A percentile compares a stretch with the other conserved stretches of the same genome.
These are phyloP conservation scores for Pleurotus tuber-regium DNA, from an alignment of 768 basidiomycete genomes.

Conservation along the genomic window DNA sequence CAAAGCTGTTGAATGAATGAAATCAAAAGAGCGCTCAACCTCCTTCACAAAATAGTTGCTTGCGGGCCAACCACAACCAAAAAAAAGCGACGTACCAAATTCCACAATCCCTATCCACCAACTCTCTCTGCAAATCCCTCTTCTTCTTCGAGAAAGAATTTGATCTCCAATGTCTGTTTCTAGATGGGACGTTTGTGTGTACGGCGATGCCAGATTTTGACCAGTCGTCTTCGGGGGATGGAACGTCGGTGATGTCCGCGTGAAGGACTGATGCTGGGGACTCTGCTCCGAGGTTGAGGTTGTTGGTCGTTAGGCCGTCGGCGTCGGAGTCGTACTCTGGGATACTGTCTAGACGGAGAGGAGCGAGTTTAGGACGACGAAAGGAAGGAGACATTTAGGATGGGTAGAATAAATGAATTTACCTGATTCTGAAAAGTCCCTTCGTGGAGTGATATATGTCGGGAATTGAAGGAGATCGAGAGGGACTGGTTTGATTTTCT, in stretches of 20 bases:
- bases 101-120: slow-evolving; percentile 19
- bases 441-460: neutral
- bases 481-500: no score
- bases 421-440: neutral
- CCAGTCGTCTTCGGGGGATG: slow-evolving; percentile 7
- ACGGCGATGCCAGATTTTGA: slow-evolving; percentile 5
- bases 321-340: neutral
- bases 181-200: slow-evolving; percentile 10
- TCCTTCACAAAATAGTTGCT: no score
- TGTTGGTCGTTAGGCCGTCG: neutral
- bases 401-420: neutral
- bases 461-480: neutral
- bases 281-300: slow-evolving; percentile 18
- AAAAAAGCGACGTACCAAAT: slow-evolving; percentile 16
- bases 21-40: no score
- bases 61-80: no score
- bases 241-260: no score
- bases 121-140: neutral
- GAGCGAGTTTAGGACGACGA: neutral
- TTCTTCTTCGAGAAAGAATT: slow-evolving; percentile 12
- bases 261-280: slow-evolving; percentile 12
- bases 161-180: slow-evolving; percentile 11
- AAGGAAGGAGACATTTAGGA: neutral
- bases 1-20: slow-evolving; percentile 8
- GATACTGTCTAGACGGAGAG: neutral